Percentiles rank a stretch among this genome's conserved stretches.
Evolutionary conservation across 768 basidiomycete species (phyloP).

Genomic region (Tylopilus plumbeoviolaceoides): DNA sequence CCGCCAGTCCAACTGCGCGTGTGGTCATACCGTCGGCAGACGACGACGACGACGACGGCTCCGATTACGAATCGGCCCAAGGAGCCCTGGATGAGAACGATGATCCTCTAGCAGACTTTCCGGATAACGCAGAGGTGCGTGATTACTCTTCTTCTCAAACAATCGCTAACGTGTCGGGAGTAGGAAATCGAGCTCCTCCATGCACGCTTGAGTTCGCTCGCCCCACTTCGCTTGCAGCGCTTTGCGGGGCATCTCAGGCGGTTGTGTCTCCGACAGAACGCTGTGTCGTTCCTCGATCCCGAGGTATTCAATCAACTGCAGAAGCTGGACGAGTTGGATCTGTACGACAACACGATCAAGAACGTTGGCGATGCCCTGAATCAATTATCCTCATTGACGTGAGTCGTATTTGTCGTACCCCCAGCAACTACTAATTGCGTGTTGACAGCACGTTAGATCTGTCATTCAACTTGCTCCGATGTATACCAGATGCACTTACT

Average conservation of each 20-base stretch:
- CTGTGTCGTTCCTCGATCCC: slow-evolving; percentile 67
- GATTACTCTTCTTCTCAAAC: not conserved
- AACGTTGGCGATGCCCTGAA: slow-evolving; percentile 63
- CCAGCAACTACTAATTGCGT: not conserved
- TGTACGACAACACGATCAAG: slow-evolving; percentile 96
- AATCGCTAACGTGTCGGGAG: not conserved
- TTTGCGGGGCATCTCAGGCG: slow-evolving; percentile 67
- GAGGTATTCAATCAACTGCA: slow-evolving; percentile 62
- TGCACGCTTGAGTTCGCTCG: slow-evolving; percentile 65
- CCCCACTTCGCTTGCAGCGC: slow-evolving; percentile 63
- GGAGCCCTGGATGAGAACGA: slow-evolving; percentile 50
- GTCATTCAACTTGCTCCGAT: slow-evolving; percentile 87
- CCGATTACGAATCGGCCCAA: slow-evolving; percentile 37
- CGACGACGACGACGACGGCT: slow-evolving; percentile 25
- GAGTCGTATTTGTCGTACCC: slow-evolving; percentile 18
- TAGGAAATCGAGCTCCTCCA: slow-evolving; percentile 89
- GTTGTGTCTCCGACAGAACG: slow-evolving; percentile 86
- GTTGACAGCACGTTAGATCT: slow-evolving; percentile 72
- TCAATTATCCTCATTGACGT: slow-evolving; percentile 53
- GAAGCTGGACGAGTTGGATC: slow-evolving; percentile 82
- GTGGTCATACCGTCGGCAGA: slow-evolving; percentile 44
- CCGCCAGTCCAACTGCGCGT: slow-evolving; percentile 34
- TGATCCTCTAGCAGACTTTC: slow-evolving; percentile 72
- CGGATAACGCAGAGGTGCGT: slow-evolving; percentile 80
- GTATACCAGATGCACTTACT: slow-evolving; percentile 60